These are phyloP conservation scores for Pachyrhizus erosus DNA, from an alignment of 306 rosid genomes.

Conservation along the genomic window DNA sequence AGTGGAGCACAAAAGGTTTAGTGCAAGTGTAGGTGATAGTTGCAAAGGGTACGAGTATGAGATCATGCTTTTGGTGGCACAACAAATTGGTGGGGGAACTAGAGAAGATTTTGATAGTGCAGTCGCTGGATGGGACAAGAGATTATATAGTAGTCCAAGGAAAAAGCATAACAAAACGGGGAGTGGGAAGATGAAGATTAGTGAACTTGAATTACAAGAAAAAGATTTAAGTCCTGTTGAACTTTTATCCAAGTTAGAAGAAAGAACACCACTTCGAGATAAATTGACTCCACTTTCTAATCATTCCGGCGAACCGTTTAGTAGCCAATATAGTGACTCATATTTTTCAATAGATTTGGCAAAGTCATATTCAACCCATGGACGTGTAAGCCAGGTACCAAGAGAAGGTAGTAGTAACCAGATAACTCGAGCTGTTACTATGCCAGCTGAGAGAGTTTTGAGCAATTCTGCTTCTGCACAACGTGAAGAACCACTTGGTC, in stretches of 20 bases:
- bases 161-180: neutral
- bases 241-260: slow-evolving; percentile 15
- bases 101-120: neutral
- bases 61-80: slow-evolving; percentile 48
- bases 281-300: slow-evolving; percentile 48
- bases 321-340: slow-evolving; percentile 57
- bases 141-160: slow-evolving; percentile 48
- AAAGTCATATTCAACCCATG: slow-evolving; percentile 46
- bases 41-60: slow-evolving; percentile 33
- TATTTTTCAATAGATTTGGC: slow-evolving; percentile 74
- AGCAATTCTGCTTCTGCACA: slow-evolving; percentile 25
- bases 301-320: slow-evolving; percentile 25
- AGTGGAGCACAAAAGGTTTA: neutral
- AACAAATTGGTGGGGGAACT: slow-evolving; percentile 36
- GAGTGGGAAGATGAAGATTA: slow-evolving; percentile 10
- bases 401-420: slow-evolving; percentile 34
- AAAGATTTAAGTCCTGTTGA: slow-evolving; percentile 24
- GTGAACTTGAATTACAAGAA: slow-evolving; percentile 37
- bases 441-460: neutral
- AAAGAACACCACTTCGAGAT: slow-evolving; percentile 46
- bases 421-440: neutral
- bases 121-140: slow-evolving; percentile 48
- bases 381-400: neutral
- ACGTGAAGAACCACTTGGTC: slow-evolving; percentile 24
- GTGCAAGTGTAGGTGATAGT: neutral